phyloP scores from a whole-genome alignment of 441 rosid genomes.

The Erysimum cheiri region DNA sequence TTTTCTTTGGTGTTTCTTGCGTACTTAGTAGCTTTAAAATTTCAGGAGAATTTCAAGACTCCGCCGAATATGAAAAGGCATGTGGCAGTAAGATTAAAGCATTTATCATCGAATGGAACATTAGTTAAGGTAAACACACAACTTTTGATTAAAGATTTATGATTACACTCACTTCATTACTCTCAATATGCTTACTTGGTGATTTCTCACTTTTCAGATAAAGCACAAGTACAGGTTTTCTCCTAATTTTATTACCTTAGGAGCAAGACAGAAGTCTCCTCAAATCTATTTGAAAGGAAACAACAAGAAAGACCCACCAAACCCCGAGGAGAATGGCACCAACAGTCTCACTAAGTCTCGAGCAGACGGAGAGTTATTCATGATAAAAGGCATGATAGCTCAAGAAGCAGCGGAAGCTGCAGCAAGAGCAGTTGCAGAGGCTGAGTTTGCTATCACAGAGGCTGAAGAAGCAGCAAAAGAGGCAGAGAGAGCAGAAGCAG shows the following conservation, averaged over 20 bases:
- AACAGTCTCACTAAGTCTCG: constrained; percentile 55
- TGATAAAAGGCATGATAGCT: constrained; percentile 83
- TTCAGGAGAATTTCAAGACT: constrained; percentile 64
- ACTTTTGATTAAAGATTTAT: not conserved
- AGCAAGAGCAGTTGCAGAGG: constrained; percentile 93
- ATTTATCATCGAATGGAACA: constrained; percentile 63
- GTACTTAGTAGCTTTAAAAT: constrained; percentile 33
- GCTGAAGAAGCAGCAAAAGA: constrained; percentile 96
- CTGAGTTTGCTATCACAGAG: constrained; percentile 91
- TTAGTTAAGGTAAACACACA: constrained; percentile 65
- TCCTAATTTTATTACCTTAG: constrained; percentile 48
- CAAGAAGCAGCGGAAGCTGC: constrained; percentile 91
- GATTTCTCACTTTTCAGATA: constrained; percentile 50
- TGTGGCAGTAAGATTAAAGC: constrained; percentile 70
- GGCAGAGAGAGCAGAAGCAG: constrained; percentile 94
- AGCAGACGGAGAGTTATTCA: constrained; percentile 61
- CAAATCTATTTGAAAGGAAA: constrained; percentile 59
- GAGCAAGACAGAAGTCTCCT: constrained; percentile 52
- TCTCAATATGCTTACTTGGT: constrained; percentile 17
- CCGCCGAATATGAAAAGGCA: constrained; percentile 66
- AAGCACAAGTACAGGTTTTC: constrained; percentile 75
- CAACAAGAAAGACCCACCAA: constrained; percentile 53
- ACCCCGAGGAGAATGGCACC: constrained; percentile 54
- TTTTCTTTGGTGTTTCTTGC: constrained; percentile 17
- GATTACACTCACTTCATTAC: constrained; percentile 27